A percentile compares a stretch with the other conserved stretches of the same genome.
Evolutionary conservation across 805 yeast species (phyloP).

Genomic region (Ogataea paraovalis): DNA sequence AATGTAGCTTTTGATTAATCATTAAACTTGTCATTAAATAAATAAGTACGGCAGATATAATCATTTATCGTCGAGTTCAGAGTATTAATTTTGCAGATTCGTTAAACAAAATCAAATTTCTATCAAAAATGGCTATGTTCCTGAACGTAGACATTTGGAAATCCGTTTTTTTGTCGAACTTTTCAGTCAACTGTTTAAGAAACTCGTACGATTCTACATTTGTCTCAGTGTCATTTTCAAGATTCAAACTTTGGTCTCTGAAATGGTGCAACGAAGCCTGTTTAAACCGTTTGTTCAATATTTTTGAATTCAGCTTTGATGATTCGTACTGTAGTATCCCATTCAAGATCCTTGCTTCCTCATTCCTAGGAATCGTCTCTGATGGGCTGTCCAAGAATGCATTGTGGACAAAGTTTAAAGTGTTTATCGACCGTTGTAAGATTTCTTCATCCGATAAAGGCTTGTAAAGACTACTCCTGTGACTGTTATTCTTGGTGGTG

Average conservation of each 20-base stretch:
- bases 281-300: background rate
- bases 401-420: slow-evolving; percentile 26
- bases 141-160: slow-evolving; percentile 5
- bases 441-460: slow-evolving; percentile 10
- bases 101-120: slow-evolving; percentile 17
- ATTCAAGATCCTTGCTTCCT: slow-evolving; percentile 15
- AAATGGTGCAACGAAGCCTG: slow-evolving; percentile 8
- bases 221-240: background rate
- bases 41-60: background rate
- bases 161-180: background rate
- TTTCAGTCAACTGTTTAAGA: slow-evolving; percentile 3
- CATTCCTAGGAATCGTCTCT: background rate
- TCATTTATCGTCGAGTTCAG: background rate
- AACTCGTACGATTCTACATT: slow-evolving; percentile 10
- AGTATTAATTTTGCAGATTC: slow-evolving; percentile 18
- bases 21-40: too few relatives aligned
- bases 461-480: too few relatives aligned
- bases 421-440: slow-evolving; percentile 16
- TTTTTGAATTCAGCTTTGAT: background rate
- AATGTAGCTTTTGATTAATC: too few relatives aligned
- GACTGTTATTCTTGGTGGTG: too few relatives aligned
- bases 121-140: slow-evolving; percentile 16
- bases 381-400: slow-evolving; percentile 9
- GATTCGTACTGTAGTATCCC: slow-evolving; percentile 21
- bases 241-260: background rate